A percentile compares a stretch with the other conserved stretches of the same genome.
phyloP scores from a whole-genome alignment of 2,329 filamentous ascomycete genomes.

The Talaromyces pinophilus region DNA sequence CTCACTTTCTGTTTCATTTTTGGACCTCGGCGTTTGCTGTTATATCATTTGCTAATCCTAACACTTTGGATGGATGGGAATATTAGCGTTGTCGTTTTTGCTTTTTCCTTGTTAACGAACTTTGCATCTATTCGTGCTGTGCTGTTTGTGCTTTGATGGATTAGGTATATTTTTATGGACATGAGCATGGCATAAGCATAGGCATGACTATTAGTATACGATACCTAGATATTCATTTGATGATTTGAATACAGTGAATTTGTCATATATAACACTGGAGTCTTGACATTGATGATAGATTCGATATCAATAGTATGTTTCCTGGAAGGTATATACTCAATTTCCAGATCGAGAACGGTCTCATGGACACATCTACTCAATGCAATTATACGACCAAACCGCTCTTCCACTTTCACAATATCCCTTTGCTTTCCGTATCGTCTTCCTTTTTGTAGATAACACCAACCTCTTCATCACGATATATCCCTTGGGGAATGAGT shows the following conservation, averaged over 20 bases:
- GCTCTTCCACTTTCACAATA: neutral
- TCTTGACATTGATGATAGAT: neutral
- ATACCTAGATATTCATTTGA: slow-evolving; percentile 5
- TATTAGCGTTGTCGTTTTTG: neutral
- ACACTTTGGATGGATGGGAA: slow-evolving; percentile 2
- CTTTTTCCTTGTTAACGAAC: neutral
- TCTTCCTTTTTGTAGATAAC: neutral
- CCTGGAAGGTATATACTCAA: too few relatives aligned
- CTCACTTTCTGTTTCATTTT: neutral
- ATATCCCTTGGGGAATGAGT: neutral
- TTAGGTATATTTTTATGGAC: slow-evolving; percentile 5
- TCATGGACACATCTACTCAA: neutral
- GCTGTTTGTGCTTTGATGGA: neutral
- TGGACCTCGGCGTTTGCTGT: neutral
- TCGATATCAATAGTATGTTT: too few relatives aligned
- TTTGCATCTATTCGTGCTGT: neutral
- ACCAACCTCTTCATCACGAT: neutral
- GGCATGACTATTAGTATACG: slow-evolving; percentile 6
- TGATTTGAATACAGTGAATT: neutral
- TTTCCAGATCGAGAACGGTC: too few relatives aligned
- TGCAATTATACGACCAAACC: neutral
- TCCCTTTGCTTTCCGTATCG: neutral
- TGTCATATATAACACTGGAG: neutral
- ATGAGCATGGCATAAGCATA: slow-evolving; percentile 9
- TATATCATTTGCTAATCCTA: neutral